phyloP scores from a whole-genome alignment of 108 stramenopile genomes.

The Stephanodiscus minutulus region DNA sequence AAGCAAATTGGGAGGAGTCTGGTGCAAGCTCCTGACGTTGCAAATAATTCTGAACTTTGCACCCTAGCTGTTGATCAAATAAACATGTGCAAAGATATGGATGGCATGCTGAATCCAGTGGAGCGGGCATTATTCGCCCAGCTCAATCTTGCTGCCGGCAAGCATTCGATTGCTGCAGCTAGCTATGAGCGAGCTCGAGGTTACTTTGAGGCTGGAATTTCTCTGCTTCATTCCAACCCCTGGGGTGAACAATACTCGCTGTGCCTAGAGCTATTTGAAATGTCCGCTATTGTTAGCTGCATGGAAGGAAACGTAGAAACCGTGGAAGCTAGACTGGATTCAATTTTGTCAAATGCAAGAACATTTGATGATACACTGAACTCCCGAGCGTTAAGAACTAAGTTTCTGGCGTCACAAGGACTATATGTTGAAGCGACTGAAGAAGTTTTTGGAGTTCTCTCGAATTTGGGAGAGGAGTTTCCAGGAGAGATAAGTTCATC shows the following conservation, averaged over 20 bases:
- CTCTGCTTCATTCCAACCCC: slow-evolving; percentile 7
- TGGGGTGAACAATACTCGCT: slow-evolving; percentile 10
- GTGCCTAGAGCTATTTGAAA: slow-evolving; percentile 9
- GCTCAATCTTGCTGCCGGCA: slow-evolving; percentile 8
- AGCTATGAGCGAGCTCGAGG: neutral
- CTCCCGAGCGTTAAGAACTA: neutral
- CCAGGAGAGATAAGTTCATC: neutral
- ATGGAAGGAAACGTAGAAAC: neutral
- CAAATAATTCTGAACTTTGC: neutral
- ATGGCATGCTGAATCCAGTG: neutral
- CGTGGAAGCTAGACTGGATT: neutral
- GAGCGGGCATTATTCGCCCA: neutral
- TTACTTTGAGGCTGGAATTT: slow-evolving; percentile 16
- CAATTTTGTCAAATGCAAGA: neutral
- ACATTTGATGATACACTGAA: neutral
- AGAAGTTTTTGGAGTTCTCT: neutral
- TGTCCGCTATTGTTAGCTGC: slow-evolving; percentile 4
- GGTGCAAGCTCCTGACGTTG: neutral
- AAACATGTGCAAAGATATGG: slow-evolving; percentile 13
- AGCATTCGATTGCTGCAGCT: slow-evolving; percentile 8
- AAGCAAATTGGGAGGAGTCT: slow-evolving; percentile 5
- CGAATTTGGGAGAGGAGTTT: neutral
- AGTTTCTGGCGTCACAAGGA: neutral
- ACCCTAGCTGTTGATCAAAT: slow-evolving; percentile 11
- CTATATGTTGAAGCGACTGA: neutral